Conservation (phyloP, 2,329 filamentous ascomycete genomes). For the Ceratocystis albifundus region DNA sequence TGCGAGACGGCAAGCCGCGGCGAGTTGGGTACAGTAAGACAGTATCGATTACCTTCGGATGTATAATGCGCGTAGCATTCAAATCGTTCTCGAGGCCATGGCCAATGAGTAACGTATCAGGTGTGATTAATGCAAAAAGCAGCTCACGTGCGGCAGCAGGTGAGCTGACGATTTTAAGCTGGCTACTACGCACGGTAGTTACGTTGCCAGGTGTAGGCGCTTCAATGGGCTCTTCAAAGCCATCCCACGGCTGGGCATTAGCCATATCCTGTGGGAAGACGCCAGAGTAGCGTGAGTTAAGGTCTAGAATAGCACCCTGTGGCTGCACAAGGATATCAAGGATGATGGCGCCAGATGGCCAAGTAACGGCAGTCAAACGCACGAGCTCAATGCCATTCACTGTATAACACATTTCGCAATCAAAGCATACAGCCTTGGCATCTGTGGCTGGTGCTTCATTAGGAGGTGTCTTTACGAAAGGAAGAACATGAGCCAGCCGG, state of each 20-base stretch:
- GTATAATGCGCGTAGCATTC: conserved; percentile 71
- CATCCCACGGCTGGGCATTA: conserved; percentile 49
- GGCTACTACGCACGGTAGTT: conserved; percentile 28
- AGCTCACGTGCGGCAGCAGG: conserved; percentile 64
- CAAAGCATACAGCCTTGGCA: conserved; percentile 65
- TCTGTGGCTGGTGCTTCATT: conserved; percentile 40
- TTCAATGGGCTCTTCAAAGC: conserved; percentile 28
- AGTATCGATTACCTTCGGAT: conserved; percentile 76
- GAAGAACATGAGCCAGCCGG: conserved; percentile 63
- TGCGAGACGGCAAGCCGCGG: conserved; percentile 62
- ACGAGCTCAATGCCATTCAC: conserved; percentile 79
- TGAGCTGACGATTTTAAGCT: conserved; percentile 62
- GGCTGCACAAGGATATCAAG: conserved; percentile 80
- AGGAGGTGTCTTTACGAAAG: conserved; percentile 66
- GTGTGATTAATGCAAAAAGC: conserved; percentile 63
- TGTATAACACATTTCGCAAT: conserved; percentile 98
- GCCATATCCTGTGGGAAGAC: conserved; percentile 67
- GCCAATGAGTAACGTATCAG: conserved; percentile 72
- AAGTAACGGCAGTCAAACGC: conserved; percentile 75
- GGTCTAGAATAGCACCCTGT: conserved; percentile 70
- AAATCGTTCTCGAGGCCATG: conserved; percentile 95
- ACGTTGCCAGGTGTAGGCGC: conserved; percentile 25
- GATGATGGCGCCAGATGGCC: conserved; percentile 64
- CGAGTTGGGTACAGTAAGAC: conserved; percentile 72
- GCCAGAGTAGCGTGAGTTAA: conserved; percentile 88